phyloP scores from a whole-genome alignment of 2,329 filamentous ascomycete species.

The Parascedosporium putredinis region DNA sequence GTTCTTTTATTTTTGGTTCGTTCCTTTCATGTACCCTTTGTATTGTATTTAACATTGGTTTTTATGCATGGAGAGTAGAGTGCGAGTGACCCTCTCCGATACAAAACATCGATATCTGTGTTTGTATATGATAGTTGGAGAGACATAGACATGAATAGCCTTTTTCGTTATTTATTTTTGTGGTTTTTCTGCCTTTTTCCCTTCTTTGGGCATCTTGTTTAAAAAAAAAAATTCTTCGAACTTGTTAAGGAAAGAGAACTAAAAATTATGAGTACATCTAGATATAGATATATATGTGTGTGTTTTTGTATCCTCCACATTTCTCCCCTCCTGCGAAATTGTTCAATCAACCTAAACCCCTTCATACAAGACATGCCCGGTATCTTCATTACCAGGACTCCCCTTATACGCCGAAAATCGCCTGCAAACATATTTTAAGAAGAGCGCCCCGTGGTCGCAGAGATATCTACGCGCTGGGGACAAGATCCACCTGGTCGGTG shows the following conservation, averaged over 20 bases:
- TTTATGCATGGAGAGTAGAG: neutral
- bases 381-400: no score
- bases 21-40: neutral
- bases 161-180: neutral
- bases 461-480: neutral
- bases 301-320: neutral
- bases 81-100: no score
- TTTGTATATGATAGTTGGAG: no score
- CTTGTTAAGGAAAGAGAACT: neutral
- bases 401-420: no score
- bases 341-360: neutral
- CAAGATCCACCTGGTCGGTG: slow-evolving; percentile 29
- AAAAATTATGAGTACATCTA: neutral
- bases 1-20: neutral
- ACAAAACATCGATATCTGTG: no score
- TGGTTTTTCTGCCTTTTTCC: no score
- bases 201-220: no score
- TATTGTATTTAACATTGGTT: neutral
- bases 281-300: neutral
- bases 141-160: no score
- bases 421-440: no score
- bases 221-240: neutral
- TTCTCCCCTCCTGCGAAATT: neutral
- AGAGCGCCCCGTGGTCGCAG: no score
- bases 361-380: no score